Evolutionary conservation across 176 grass and related monocot genomes (phyloP), one percentile per base, ranked within the genome.

Genomic region (Oryza brachyantha): DNA sequence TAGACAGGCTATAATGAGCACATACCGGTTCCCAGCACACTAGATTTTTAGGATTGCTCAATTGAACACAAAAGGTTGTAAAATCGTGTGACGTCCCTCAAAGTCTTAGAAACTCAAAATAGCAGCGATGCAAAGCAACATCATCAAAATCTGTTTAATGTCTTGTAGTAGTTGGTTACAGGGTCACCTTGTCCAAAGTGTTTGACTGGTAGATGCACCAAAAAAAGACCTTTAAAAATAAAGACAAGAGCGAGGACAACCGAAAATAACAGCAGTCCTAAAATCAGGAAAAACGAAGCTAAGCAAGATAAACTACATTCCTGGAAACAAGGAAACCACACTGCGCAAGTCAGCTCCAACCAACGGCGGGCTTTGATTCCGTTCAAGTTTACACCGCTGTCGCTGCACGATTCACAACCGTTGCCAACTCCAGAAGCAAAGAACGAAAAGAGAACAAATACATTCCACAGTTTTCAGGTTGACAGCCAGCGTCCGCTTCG

Each of bases 361-460:
- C 8, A 28, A 76, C 12, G 40, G 10, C 2, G 0, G 57, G 57
- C 21, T 29, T 79, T 27, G 50, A 27, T 61, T 60, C 52, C 3
- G 54, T 37, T 31, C 67, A 60, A 80, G 40, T 61, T 39, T 42
- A 55, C 14, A 19, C 16, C 46, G 17, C 48, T 52, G 17, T 52
- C 17, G 42, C 22, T 7, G 66, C 28, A 68, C 36, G 62, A 63
- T 52, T 36, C 63, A 66, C 35, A 60, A 66, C 9, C 80, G 26
- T 90, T 88, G 74, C 81, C 87, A 88, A 85, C n/a, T 14, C 61
- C 13, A 12, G 32, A 93, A 93, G 84, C 2, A 90, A 88, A 34
- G 88, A 11, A 80, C 29, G 13, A 43, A n/a, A n/a, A 29, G 25
- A 43, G n/a, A 55, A 16, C 9, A 73, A 29, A 27, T 29, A 42